A percentile compares a stretch with the other conserved stretches of the same genome.
Conservation (phyloP, 2,329 filamentous ascomycete species). For the Calonectria leucothoes region DNA sequence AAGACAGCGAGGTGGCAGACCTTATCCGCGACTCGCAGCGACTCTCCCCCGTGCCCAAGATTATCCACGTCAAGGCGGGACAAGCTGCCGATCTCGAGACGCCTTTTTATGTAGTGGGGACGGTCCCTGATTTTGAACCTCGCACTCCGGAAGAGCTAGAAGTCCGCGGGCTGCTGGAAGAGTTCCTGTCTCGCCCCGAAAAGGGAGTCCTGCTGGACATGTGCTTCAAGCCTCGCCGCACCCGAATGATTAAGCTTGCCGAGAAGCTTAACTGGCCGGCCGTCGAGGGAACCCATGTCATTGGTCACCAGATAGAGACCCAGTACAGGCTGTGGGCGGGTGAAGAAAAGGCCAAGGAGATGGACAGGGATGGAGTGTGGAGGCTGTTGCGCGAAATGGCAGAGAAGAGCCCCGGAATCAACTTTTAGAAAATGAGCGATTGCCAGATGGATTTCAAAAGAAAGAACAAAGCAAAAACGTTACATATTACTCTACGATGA, state of each 20-base stretch:
- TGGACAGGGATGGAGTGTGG: constrained; percentile 25
- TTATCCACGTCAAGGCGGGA: constrained; percentile 46
- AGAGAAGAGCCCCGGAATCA: constrained; percentile 20
- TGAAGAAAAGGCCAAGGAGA: constrained; percentile 36
- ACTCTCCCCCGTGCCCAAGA: constrained; percentile 27
- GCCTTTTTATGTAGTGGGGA: constrained; percentile 52
- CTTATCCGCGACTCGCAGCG: constrained; percentile 41
- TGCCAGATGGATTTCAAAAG: not conserved
- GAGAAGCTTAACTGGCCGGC: constrained; percentile 47
- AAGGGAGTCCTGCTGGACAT: constrained; percentile 54
- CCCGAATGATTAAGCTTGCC: constrained; percentile 49
- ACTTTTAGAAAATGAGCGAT: constrained; percentile 11
- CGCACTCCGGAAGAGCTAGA: constrained; percentile 41
- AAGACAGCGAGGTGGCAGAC: constrained; percentile 33
- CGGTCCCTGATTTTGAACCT: constrained; percentile 52
- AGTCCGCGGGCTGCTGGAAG: constrained; percentile 39
- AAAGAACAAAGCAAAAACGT: no score
- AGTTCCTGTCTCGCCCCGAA: constrained; percentile 39
- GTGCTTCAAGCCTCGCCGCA: constrained; percentile 55
- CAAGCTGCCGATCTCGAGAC: constrained; percentile 37
- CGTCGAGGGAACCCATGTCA: constrained; percentile 54
- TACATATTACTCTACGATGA: no score
- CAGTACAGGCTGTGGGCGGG: constrained; percentile 49
- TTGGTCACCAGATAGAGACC: constrained; percentile 53
- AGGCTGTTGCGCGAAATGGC: constrained; percentile 17